Evolutionary conservation across 2,329 filamentous ascomycete genomes (phyloP).

Genomic region (Nemania sp.): DNA sequence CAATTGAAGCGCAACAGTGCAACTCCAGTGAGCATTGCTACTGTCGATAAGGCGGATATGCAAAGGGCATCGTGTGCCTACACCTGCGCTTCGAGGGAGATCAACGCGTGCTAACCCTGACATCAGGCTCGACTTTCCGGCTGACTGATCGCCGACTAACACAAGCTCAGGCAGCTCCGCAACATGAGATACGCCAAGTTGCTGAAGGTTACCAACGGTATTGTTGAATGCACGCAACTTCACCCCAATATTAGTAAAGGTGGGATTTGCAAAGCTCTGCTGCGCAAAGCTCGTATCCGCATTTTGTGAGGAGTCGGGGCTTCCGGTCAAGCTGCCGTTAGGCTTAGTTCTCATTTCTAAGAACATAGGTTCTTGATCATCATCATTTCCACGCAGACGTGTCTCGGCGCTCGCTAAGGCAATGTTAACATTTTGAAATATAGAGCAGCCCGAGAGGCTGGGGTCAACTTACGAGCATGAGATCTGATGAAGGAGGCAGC

Average conservation of each 20-base stretch:
- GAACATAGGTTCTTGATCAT: slow-evolving; percentile 46
- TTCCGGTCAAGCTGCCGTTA: slow-evolving; percentile 23
- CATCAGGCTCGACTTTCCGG: slow-evolving; percentile 77
- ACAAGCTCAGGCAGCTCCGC: slow-evolving; percentile 82
- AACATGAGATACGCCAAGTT: slow-evolving; percentile 77
- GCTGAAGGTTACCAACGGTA: slow-evolving; percentile 74
- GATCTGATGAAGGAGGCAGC: slow-evolving; percentile 44
- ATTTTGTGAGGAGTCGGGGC: slow-evolving; percentile 44
- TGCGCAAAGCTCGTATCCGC: slow-evolving; percentile 48
- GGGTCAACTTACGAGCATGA: slow-evolving; percentile 48
- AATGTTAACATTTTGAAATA: slow-evolving; percentile 19
- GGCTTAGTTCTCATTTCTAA: slow-evolving; percentile 44
- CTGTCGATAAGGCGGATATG: slow-evolving; percentile 78
- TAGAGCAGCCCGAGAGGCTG: too few species aligned
- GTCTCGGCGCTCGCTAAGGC: slow-evolving; percentile 46
- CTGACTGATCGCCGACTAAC: slow-evolving; percentile 85
- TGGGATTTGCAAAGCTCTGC: slow-evolving; percentile 53
- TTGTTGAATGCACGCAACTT: slow-evolving; percentile 74
- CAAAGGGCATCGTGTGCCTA: slow-evolving; percentile 82
- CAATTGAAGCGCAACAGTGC: slow-evolving; percentile 73
- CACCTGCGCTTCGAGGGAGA: slow-evolving; percentile 63
- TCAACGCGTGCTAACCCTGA: slow-evolving; percentile 68
- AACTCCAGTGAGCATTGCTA: slow-evolving; percentile 71
- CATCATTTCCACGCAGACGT: slow-evolving; percentile 41
- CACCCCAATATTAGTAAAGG: slow-evolving; percentile 67